A percentile compares a stretch with the other conserved stretches of the same genome.
Conservation (phyloP, 73 alveolate species). For the Effrenium voratum region DNA sequence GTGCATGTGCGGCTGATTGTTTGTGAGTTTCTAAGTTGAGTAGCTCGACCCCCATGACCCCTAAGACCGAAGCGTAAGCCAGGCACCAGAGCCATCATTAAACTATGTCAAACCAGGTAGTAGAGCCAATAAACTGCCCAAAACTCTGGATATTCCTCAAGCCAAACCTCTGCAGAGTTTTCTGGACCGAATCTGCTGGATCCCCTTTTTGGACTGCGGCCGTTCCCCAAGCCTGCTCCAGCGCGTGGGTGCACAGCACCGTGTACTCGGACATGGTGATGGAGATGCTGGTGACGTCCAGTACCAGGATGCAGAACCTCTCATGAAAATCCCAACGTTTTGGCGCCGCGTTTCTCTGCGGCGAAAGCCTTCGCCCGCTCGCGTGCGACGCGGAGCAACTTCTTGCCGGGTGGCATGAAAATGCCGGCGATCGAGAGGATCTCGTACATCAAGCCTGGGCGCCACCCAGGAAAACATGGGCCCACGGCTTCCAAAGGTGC, state of each 20-base stretch:
- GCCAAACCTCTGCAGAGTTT: too few species aligned
- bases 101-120: too few species aligned
- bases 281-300: constrained; percentile 52
- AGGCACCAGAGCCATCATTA: too few species aligned
- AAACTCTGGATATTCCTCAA: too few species aligned
- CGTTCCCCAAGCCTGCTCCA: constrained; percentile 59
- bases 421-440: constrained; percentile 39
- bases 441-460: constrained; percentile 49
- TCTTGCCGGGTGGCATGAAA: constrained; percentile 7
- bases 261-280: constrained; percentile 29
- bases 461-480: neutral
- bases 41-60: too few species aligned
- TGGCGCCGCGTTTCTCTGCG: neutral
- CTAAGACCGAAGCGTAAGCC: too few species aligned
- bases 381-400: neutral
- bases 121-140: too few species aligned
- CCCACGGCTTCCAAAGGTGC: neutral
- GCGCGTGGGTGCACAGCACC: constrained; percentile 34
- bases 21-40: too few species aligned
- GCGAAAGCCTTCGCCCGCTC: neutral
- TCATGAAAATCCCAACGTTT: neutral
- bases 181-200: too few species aligned
- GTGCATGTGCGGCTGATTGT: too few species aligned
- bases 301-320: constrained; percentile 9
- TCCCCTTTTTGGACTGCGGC: too few species aligned